Evolutionary conservation across 169 alveolate species (phyloP), one percentile per base, ranked within the genome.

Genomic region (Plasmodium coatneyi): DNA sequence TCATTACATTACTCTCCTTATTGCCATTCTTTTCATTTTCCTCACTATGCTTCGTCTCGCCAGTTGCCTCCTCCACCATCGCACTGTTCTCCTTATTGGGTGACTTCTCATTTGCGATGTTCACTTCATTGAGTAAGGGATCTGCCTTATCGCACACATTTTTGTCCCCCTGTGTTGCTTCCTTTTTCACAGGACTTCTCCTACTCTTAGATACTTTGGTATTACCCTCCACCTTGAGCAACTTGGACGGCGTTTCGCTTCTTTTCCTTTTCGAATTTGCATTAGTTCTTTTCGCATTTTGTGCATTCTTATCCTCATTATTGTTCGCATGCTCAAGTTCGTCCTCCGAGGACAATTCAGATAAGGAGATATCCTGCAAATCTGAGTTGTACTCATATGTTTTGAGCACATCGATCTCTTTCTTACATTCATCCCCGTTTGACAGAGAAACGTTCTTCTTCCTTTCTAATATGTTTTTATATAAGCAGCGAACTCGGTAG

Each of bases 331-430:
- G 10, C 74, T 81, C 86, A 34, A 4, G 16, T 28, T 46, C 78
- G 10, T 80, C 46, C 14, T 82, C 95, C 5, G 95, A 91, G 74
- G 95, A 91, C 41, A 91, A 39, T 80, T 91, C 95, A n/a, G 95
- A 91, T 7, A 91, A 39, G 0, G 95, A 91, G 9, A 91, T 71
- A 46, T 81, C 91, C 5, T 91, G 84, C 78, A 91, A 43, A 39
- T 91, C 95, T 36, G 92, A 91, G 56, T n/a, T 34, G 41, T 81
- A 82, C 36, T 80, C 95, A 32, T 43, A 91, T 36, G 60, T 5
- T 16, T 91, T 80, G 22, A 3, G 9, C 39, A 43, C 39, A 10
- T 56, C 56, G 41, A n/a, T 36, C 60, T 84, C 30, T 39, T 30
- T 74, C 56, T 25, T 43, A 14, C 49, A 52, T 9, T 52, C 78